Evolutionary conservation across 2,329 filamentous ascomycete genomes (phyloP).

Genomic region (Eurotiales sp.): DNA sequence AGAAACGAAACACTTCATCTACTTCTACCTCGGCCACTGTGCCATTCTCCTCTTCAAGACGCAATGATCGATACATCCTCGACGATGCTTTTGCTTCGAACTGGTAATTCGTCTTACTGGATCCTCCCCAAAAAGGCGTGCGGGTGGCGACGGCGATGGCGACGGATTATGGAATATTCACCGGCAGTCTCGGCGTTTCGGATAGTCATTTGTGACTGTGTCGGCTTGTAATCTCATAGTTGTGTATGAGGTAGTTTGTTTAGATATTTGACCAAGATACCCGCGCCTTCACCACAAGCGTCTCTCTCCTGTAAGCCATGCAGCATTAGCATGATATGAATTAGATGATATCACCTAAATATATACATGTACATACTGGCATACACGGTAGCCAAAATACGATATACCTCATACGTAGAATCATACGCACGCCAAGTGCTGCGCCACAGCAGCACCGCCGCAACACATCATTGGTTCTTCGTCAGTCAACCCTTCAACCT

Average conservation of each 20-base stretch:
- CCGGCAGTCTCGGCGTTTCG: conserved; percentile 5
- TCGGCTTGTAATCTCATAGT: neutral
- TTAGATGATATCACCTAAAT: too few relatives aligned
- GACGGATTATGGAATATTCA: neutral
- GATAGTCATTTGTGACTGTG: neutral
- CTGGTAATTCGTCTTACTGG: neutral
- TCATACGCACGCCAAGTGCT: too few relatives aligned
- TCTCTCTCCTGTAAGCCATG: too few relatives aligned
- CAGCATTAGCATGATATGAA: neutral
- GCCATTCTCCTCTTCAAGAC: conserved; percentile 99
- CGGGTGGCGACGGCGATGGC: neutral
- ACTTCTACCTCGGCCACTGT: conserved; percentile 98
- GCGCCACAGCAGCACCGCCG: too few relatives aligned
- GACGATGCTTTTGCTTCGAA: neutral
- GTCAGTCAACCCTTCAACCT: too few relatives aligned
- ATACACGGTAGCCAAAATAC: too few relatives aligned
- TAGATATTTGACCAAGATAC: conserved; percentile 6
- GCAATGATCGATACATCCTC: conserved; percentile 60
- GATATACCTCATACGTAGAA: too few relatives aligned
- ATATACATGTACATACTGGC: too few relatives aligned
- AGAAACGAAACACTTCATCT: conserved; percentile 99
- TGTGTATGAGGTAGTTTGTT: conserved; percentile 6
- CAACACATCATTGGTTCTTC: too few relatives aligned
- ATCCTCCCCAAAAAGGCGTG: neutral
- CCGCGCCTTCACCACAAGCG: neutral